Base-by-base conservation (phyloP, 2,329 filamentous ascomycete genomes). In the Alternaria sp. region DNA sequence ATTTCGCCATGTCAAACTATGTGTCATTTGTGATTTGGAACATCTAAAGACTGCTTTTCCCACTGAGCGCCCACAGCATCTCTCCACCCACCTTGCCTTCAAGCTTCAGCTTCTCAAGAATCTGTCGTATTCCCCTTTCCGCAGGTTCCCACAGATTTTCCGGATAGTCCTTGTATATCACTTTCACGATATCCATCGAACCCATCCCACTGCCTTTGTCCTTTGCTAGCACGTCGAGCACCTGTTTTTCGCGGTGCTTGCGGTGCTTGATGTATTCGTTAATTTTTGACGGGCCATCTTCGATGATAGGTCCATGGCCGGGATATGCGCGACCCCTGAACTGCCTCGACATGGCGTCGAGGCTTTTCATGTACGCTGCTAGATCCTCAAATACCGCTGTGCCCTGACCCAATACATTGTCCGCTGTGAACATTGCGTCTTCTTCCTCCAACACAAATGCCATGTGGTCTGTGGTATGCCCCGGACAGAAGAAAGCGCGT, bases 351-450 rank as follows among this genome's bases (percentile, higher is more conserved):
- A 96, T 95, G 63, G 82, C 83, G 37, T 86, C 82, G 11, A 97
- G 80, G 58, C 87, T 92, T 21, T 76, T 72, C 62, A 96, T 80
- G 73, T 96, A 97, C 0, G 80, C 79, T 1, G 79, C 76, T 8
- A 96, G 81, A 63, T 95, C 86, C 74, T 96, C 91, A 66, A 96
- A 96, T 0, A 95, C 91, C 3, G 90, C 88, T 2, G 91, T 96
- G 11, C 92, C 92, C 60, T 96, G 91, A 1, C 93, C 93, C 2
- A 97, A 83, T 2, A 97, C 89, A 72, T 94, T 96, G 77, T 97
- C 93, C 6, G 90, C 93, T 0, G 92, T 96, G 76, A 97, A 95
- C 80, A 97, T 87, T 39, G 91, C 89, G 67, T 92, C 84, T 70
- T 96, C 84, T 67, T 96, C 91, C 44, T 88, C 84, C 4, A 96